Evolutionary conservation across 2,329 filamentous ascomycete species (phyloP).

Genomic region (Hymenoscyphus occultus): DNA sequence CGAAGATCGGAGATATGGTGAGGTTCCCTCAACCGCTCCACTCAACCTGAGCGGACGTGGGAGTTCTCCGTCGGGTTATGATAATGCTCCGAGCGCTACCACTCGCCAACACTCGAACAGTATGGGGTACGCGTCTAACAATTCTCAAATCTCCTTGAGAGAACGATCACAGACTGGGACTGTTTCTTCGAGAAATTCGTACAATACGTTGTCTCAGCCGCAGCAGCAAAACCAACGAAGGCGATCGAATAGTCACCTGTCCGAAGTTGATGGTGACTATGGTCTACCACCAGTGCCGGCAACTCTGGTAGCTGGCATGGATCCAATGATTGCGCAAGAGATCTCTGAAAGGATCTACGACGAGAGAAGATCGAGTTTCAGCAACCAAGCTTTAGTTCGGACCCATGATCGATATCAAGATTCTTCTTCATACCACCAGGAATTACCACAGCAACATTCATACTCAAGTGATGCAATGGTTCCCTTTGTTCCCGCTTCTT

Average conservation of each 20-base stretch:
- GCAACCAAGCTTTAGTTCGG: conserved; percentile 37
- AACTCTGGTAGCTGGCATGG: conserved; percentile 59
- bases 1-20: conserved; percentile 30
- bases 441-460: conserved; percentile 20
- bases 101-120: conserved; percentile 29
- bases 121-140: conserved; percentile 27
- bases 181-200: conserved; percentile 30
- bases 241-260: conserved; percentile 23
- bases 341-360: conserved; percentile 57
- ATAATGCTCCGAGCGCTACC: conserved; percentile 23
- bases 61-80: conserved; percentile 28
- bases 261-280: conserved; percentile 34
- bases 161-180: conserved; percentile 26
- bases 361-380: conserved; percentile 51
- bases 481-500: conserved; percentile 27
- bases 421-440: conserved; percentile 29
- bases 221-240: conserved; percentile 24
- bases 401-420: conserved; percentile 40
- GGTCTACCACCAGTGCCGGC: conserved; percentile 50
- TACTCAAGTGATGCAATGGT: conserved; percentile 15
- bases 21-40: conserved; percentile 34
- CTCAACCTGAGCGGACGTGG: conserved; percentile 32
- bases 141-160: conserved; percentile 28
- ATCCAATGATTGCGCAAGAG: conserved; percentile 54
- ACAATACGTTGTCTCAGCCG: conserved; percentile 25